A percentile compares a stretch with the other conserved stretches of the same genome.
Conservation (phyloP, 805 yeast species). For the Cyberlindnera suaveolens region DNA sequence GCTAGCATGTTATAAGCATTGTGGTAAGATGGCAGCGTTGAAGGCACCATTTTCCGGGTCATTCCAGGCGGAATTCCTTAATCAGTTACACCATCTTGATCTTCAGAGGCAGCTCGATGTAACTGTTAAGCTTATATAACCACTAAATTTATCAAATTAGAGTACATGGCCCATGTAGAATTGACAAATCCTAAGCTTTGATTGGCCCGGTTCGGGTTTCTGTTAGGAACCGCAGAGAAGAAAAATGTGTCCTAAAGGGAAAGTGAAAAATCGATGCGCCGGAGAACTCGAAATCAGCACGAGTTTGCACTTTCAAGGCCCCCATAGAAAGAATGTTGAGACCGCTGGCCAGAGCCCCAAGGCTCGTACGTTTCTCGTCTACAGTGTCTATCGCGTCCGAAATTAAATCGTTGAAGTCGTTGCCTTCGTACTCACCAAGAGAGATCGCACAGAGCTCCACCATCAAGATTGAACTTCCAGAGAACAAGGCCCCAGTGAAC, state of each 20-base stretch:
- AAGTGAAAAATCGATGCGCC: neutral
- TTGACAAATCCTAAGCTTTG: neutral
- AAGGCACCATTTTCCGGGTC: neutral
- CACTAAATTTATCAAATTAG: no score
- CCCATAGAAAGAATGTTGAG: neutral
- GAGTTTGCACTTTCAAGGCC: no score
- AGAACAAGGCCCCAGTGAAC: slow-evolving; percentile 28
- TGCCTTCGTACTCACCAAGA: slow-evolving; percentile 12
- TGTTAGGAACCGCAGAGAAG: neutral
- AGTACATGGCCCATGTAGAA: no score
- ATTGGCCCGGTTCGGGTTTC: neutral
- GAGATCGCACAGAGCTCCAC: slow-evolving; percentile 23
- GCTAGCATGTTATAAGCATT: neutral
- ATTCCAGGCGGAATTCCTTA: neutral
- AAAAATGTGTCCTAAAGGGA: no score
- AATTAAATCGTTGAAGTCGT: slow-evolving; percentile 2
- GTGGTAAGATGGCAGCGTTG: neutral
- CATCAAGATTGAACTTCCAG: slow-evolving; percentile 18
- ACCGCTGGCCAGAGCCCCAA: neutral
- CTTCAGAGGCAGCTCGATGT: no score
- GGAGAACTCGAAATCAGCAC: neutral
- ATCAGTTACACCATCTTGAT: neutral
- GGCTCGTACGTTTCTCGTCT: neutral
- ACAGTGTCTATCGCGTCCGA: neutral
- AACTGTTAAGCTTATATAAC: no score